phyloP scores from a whole-genome alignment of 805 yeast species.

The Candida anglica region DNA sequence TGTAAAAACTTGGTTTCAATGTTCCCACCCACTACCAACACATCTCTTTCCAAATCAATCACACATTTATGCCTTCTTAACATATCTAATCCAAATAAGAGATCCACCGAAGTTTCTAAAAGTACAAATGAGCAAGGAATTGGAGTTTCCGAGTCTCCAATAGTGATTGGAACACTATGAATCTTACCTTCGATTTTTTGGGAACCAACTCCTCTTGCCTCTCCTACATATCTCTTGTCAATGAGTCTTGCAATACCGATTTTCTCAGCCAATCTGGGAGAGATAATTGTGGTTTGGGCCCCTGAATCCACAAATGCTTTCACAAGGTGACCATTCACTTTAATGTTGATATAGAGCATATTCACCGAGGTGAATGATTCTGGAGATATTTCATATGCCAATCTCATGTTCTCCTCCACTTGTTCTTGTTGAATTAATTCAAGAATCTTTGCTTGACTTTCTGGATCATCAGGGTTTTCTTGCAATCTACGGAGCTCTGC shows the following conservation, averaged over 20 bases:
- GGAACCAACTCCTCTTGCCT: conserved; percentile 88
- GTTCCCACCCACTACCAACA: conserved; percentile 63
- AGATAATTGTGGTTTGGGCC: conserved; percentile 84
- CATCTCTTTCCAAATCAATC: conserved; percentile 67
- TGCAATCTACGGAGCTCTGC: conserved; percentile 51
- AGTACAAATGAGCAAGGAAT: conserved; percentile 39
- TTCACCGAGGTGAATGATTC: conserved; percentile 80
- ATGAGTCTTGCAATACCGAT: conserved; percentile 69
- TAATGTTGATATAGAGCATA: conserved; percentile 78
- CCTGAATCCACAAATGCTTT: conserved; percentile 97
- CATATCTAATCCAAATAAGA: conserved; percentile 87
- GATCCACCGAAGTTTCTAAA: conserved; percentile 66
- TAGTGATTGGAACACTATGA: conserved; percentile 81
- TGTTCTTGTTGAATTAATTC: conserved; percentile 68
- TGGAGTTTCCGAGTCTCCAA: conserved; percentile 49
- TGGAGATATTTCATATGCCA: conserved; percentile 85
- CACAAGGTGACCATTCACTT: conserved; percentile 74
- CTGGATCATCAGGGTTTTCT: conserved; percentile 68
- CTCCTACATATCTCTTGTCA: conserved; percentile 76
- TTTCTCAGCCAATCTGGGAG: conserved; percentile 69
- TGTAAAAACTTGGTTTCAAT: conserved; percentile 67
- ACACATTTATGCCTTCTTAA: conserved; percentile 80
- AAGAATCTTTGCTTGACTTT: conserved; percentile 57
- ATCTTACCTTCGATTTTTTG: conserved; percentile 76
- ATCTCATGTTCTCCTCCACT: conserved; percentile 72